Evolutionary conservation across 306 rosid genomes (phyloP), one percentile per base, ranked within the genome.

Genomic region (Sesbania bispinosa): DNA sequence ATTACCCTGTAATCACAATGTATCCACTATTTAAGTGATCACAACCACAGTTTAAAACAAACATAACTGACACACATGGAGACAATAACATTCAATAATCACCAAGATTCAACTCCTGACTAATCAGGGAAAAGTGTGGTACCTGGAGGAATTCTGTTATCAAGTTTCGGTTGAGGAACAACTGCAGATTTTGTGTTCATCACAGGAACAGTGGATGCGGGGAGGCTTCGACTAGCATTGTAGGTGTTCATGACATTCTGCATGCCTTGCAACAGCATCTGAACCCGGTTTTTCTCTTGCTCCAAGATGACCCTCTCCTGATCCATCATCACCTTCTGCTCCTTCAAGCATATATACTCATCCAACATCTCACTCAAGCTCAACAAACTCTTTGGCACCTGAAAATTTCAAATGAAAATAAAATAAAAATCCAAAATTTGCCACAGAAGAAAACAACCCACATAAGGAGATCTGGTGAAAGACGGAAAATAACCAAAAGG

Each of bases 331-430:
- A 84, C 87, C 61, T 87, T 93, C 36, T 87, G 88, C 77, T 83
- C 93, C 82, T 93, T 93, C 92, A 93, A 67, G 55, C 62, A 39
- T 42, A 88, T 78, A 45, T 90, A 90, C 65, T 93, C 98, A 41
- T 90, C 80, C 73, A 93, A 36, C 80, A 93, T 88, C 62, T 78
- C 79, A 0, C 68, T 92, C 23, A 93, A 59, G 21, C 81, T 88
- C 88, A 90, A 45, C 79, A 87, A 69, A n/a, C 80, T 86, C 81
- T 83, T 85, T 0, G 89, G 86, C 15, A 77, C 96, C 98, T 93
- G 57, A 7, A 6, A 57, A 35, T 7, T 35, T 1, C 39, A 35
- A 65, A 14, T 1, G 26, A 19, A 32, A 3, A 42, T 0, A 45
- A 27, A 42, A 51, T 0, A 10, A 29, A 60, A 6, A 42, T 1